These are phyloP conservation scores for Pythium aquatile DNA, from an alignment of 352 stramenopile species.

Conservation along the genomic window DNA sequence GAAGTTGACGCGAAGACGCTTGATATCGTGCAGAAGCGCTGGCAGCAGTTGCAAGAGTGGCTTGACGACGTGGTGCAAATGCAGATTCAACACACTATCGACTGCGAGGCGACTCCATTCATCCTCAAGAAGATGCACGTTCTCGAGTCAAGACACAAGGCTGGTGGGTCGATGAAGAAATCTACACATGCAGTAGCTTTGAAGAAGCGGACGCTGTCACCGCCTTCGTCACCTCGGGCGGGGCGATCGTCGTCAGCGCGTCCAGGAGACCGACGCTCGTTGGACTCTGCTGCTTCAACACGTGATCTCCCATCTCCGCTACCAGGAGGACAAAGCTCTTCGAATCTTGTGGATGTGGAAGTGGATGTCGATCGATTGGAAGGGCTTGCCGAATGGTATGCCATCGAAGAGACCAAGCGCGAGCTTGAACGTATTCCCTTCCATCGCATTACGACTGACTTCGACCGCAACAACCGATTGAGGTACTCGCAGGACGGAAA, in stretches of 20 bases:
- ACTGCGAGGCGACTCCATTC: conserved; percentile 64
- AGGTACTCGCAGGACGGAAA: conserved; percentile 53
- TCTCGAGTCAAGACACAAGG: conserved; percentile 26
- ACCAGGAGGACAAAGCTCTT: conserved; percentile 1
- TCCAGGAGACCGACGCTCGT: conserved; percentile 1
- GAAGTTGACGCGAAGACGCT: conserved; percentile 52
- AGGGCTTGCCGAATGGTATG: conserved; percentile 71
- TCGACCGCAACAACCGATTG: conserved; percentile 52
- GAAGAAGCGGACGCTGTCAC: conserved; percentile 10
- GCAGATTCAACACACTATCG: conserved; percentile 58
- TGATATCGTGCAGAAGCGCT: conserved; percentile 48
- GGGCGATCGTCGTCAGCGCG: conserved; percentile 15
- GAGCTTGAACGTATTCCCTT: conserved; percentile 64
- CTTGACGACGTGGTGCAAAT: conserved; percentile 61
- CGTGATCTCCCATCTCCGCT: neutral
- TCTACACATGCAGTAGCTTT: conserved; percentile 11
- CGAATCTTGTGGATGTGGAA: conserved; percentile 8
- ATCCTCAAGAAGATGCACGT: conserved; percentile 72
- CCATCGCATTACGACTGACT: conserved; percentile 59
- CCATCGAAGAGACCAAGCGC: conserved; percentile 61
- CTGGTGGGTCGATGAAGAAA: conserved; percentile 1
- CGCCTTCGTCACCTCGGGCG: conserved; percentile 10
- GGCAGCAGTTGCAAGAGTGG: conserved; percentile 66
- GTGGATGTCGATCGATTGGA: conserved; percentile 53
- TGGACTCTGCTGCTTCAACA: conserved; percentile 11